phyloP scores from a whole-genome alignment of 176 grass and related monocot genomes.

The Avena atlantica region DNA sequence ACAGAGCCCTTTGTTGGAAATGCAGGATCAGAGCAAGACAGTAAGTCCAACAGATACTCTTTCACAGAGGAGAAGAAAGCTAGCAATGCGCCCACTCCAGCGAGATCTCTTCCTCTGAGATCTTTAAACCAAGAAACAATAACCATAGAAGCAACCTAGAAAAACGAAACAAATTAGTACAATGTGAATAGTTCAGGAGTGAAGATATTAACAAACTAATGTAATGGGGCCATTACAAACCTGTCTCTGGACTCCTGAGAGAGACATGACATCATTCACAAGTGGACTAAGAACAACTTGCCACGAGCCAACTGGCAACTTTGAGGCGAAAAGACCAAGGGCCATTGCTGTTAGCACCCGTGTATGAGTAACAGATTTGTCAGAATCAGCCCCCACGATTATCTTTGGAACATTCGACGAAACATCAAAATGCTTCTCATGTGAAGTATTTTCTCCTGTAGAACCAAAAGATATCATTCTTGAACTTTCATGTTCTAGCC shows the following conservation, averaged over 20 bases:
- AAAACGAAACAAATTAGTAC: slow-evolving; percentile 13
- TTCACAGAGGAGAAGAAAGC: slow-evolving; percentile 73
- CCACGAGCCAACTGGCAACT: slow-evolving; percentile 74
- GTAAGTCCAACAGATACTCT: slow-evolving; percentile 78
- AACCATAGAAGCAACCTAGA: slow-evolving; percentile 90
- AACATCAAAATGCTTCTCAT: slow-evolving; percentile 63
- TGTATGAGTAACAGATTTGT: slow-evolving; percentile 95
- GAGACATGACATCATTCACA: slow-evolving; percentile 69
- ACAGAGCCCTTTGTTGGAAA: slow-evolving; percentile 90
- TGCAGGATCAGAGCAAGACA: slow-evolving; percentile 83
- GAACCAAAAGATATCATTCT: slow-evolving; percentile 64
- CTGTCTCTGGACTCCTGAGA: slow-evolving; percentile 96
- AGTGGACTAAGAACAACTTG: slow-evolving; percentile 79
- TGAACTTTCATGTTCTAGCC: slow-evolving; percentile 62
- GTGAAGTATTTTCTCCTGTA: slow-evolving; percentile 60
- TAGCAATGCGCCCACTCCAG: slow-evolving; percentile 53
- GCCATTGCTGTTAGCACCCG: slow-evolving; percentile 86
- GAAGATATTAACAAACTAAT: slow-evolving; percentile 27
- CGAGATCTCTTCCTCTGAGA: slow-evolving; percentile 66
- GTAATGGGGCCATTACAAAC: slow-evolving; percentile 43
- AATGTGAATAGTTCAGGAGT: slow-evolving; percentile 7
- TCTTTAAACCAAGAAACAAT: slow-evolving; percentile 93
- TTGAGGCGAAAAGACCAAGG: slow-evolving; percentile 89
- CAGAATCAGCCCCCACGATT: slow-evolving; percentile 83
- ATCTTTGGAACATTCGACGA: slow-evolving; percentile 65